Evolutionary conservation across 768 basidiomycete species (phyloP), one percentile per base, ranked within the genome.

Genomic region (Phaeotremella fagi): DNA sequence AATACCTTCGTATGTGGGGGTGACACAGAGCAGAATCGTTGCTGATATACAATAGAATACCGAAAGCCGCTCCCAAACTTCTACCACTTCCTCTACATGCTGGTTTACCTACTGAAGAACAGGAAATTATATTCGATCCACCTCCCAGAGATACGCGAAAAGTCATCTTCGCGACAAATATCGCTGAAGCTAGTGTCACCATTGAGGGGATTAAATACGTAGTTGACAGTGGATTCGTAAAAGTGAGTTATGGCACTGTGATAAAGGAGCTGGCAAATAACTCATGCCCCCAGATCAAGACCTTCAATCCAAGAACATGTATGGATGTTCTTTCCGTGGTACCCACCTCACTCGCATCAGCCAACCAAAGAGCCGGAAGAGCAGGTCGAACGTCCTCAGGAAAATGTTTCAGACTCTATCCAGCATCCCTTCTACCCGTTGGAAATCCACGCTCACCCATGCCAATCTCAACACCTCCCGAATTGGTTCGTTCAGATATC

Each of bases 151-250:
- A 87, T 42, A 82, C 80, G 2, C 81, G 95, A 49, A 99, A 98
- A 73, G 85, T 95, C 47, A 84, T 99, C 47, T 81, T 95, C 25
- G 81, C 88, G 3, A 99, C 95, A 0, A 99, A 99, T 70, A 92
- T 98, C 45, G 95, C 95, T 15, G 95, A 99, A 76, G 92, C 95
- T 15, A 91, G 88, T 69, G 87, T 99, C 22, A 99, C 95, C 0
- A 97, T 99, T 52, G 90, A 97, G 36, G 91, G 92, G 2, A 85
- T 98, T 56, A 86, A 86, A 60, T 98, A 85, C 66, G 92, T 99
- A 14, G 80, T 98, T 2, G 95, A 99, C 66, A 85, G 84, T 54
- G 95, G 95, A 15, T 90, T 90, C 66, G 92, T 95, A 59, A 99
- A 99, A 82, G 90, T 89, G 61, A 20, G 76, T 59, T 12, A 3